Percentiles rank a stretch among this genome's conserved stretches.
Evolutionary conservation across 257 asterid species (phyloP).

Genomic region (Solanum chiquidenum): DNA sequence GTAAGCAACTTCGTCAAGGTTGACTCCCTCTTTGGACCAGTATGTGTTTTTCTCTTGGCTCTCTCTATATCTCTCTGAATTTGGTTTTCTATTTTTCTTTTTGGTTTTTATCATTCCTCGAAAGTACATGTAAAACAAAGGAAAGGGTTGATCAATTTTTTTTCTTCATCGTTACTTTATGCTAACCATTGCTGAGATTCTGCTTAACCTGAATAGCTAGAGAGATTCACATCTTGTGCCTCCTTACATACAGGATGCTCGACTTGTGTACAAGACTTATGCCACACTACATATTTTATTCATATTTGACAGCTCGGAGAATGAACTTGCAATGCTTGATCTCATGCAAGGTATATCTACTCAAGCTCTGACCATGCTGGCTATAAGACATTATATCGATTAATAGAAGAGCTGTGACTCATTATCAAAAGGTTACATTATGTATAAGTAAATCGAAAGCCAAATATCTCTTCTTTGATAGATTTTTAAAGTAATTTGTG

Average conservation of each 20-base stretch:
- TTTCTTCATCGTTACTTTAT: background rate
- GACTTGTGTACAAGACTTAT: conserved; percentile 79
- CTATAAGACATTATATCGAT: background rate
- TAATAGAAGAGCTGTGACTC: background rate
- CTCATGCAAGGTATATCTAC: conserved; percentile 80
- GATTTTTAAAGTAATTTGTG: background rate
- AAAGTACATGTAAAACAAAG: background rate
- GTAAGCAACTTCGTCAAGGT: conserved; percentile 81
- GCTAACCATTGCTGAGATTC: background rate
- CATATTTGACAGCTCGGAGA: conserved; percentile 70
- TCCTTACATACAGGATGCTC: conserved; percentile 48
- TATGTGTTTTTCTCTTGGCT: conserved; percentile 11
- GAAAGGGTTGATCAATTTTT: background rate
- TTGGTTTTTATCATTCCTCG: background rate
- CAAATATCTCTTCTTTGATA: background rate
- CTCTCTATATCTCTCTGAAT: background rate
- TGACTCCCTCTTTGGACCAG: conserved; percentile 74
- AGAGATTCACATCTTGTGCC: background rate
- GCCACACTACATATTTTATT: conserved; percentile 82
- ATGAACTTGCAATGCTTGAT: conserved; percentile 98
- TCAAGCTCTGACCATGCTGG: background rate
- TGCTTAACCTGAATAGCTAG: background rate
- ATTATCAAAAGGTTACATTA: background rate
- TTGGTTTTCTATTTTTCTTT: background rate
- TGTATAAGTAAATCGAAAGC: background rate